phyloP scores from a whole-genome alignment of 257 asterid genomes.

The Nicotiana knightiana region DNA sequence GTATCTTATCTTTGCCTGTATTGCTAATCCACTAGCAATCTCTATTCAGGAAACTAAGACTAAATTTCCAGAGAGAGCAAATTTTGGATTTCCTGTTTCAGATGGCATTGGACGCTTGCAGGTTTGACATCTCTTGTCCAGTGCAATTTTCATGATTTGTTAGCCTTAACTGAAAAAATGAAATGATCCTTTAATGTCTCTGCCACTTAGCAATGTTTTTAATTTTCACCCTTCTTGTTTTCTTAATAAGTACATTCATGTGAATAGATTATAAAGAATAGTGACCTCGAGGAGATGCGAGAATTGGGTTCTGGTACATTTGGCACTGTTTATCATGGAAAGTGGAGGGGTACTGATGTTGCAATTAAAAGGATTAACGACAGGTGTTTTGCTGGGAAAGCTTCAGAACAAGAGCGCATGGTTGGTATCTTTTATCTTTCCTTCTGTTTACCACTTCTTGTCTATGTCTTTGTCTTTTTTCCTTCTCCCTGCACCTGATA shows the following conservation, averaged over 20 bases:
- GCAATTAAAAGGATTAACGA: slow-evolving; percentile 94
- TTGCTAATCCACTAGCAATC: not conserved
- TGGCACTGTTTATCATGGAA: slow-evolving; percentile 99
- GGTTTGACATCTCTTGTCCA: slow-evolving; percentile 38
- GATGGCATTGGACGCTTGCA: slow-evolving; percentile 75
- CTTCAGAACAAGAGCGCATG: slow-evolving; percentile 98
- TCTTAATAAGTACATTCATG: not conserved
- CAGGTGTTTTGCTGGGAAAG: slow-evolving; percentile 92
- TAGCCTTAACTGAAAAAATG: not conserved
- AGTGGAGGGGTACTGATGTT: slow-evolving; percentile 99
- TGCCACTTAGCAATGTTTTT: not conserved
- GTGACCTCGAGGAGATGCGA: slow-evolving; percentile 86
- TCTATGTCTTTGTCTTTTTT: not conserved
- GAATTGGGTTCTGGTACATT: slow-evolving; percentile 99
- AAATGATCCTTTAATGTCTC: not conserved
- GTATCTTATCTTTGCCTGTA: not conserved
- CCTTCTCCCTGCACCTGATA: not conserved
- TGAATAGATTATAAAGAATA: slow-evolving; percentile 72
- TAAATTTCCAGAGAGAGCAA: slow-evolving; percentile 52
- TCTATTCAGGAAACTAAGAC: slow-evolving; percentile 54
- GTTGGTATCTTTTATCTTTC: slow-evolving; percentile 33
- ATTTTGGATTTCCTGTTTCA: slow-evolving; percentile 66
- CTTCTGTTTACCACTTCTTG: not conserved
- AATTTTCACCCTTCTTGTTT: not conserved
- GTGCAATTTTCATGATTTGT: not conserved